Evolutionary conservation across 768 basidiomycete species (phyloP).

Genomic region (Mycena alexandri): DNA sequence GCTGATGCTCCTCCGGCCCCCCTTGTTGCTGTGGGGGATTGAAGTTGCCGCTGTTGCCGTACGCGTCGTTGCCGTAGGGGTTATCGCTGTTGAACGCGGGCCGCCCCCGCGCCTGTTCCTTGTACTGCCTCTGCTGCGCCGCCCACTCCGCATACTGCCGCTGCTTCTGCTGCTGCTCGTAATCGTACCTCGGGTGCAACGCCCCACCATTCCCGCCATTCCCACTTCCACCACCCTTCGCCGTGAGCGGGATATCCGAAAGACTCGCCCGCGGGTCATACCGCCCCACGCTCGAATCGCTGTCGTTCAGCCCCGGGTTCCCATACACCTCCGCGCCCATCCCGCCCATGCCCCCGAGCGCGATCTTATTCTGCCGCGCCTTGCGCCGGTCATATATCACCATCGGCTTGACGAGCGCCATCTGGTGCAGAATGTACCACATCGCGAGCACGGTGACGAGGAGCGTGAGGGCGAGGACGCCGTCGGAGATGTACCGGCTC

Average conservation of each 20-base stretch:
- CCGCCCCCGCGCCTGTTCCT: conserved; percentile 47
- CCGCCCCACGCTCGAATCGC: conserved; percentile 20
- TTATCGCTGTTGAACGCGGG: too few relatives aligned
- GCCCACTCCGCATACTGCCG: conserved; percentile 38
- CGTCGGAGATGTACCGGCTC: conserved; percentile 75
- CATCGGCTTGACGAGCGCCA: conserved; percentile 75
- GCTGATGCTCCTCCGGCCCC: conserved; percentile 55
- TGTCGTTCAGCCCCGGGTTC: conserved; percentile 34
- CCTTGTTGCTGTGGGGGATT: conserved; percentile 42
- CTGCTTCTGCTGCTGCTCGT: conserved; percentile 36
- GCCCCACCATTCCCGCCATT: neutral
- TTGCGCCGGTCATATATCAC: conserved; percentile 81
- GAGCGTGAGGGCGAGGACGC: conserved; percentile 75
- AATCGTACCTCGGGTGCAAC: conserved; percentile 37
- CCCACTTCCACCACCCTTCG: neutral
- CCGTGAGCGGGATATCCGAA: conserved; percentile 36
- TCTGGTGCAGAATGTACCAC: conserved; percentile 85
- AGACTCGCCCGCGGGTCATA: conserved; percentile 28
- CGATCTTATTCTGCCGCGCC: conserved; percentile 62
- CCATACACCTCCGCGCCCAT: conserved; percentile 10
- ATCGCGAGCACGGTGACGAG: conserved; percentile 81
- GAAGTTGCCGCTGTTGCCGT: neutral
- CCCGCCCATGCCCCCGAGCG: neutral
- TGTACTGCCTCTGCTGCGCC: conserved; percentile 54
- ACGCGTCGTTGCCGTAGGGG: too few relatives aligned